Base-by-base conservation (phyloP, 495 filamentous ascomycete species). In the Daldinia childiae region DNA sequence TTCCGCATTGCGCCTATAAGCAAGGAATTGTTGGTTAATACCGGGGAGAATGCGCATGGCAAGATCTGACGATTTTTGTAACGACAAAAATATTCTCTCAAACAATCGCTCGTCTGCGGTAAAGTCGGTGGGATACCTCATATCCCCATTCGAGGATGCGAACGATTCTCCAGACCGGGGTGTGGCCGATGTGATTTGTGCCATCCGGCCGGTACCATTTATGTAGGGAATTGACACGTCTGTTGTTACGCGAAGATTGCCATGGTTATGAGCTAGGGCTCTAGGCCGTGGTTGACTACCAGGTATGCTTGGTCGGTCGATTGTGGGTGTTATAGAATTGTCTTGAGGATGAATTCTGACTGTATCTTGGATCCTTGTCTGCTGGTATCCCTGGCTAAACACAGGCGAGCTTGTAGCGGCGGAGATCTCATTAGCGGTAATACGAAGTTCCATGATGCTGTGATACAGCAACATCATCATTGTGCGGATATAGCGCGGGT, bases 81-180 rank as follows among this genome's bases (percentile, higher is more conserved):
- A 85, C 48, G 89, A 89, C 50, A 91, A 74, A 80, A 90, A 95
- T 43, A 97, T 92, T 71, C 82, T 88, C 61, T 95, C 93, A 72
- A 97, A 97, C 3, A 89, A 83, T 26, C 88, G 87, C 71, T 95
- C 92, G 70, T 93, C 90, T 57, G 92, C 90, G 32, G 85, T 87
- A 57, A 93, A 92, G 63, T 92, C 82, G 21, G 72, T 71, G 34
- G 78, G 77, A 17, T 83, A 74, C 57, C 81, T 79, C 3, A 79
- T 76, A 5, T 76, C 80, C 21, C 79, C 82, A 56, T 84, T 86
- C 27, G 89, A 85, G 0, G 88, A 86, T 38, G 85, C 82, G 74
- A 95, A 96, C 0, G 91, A 90, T 72, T 95, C 92, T 7, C 89
- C 91, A 11, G 93, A 95, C 17, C 91, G 87, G 57, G 93, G 92